Evolutionary conservation across 192 early-diverging fungal species (phyloP), one percentile per base, ranked within the genome.

Genomic region (Funneliformis geosporum): DNA sequence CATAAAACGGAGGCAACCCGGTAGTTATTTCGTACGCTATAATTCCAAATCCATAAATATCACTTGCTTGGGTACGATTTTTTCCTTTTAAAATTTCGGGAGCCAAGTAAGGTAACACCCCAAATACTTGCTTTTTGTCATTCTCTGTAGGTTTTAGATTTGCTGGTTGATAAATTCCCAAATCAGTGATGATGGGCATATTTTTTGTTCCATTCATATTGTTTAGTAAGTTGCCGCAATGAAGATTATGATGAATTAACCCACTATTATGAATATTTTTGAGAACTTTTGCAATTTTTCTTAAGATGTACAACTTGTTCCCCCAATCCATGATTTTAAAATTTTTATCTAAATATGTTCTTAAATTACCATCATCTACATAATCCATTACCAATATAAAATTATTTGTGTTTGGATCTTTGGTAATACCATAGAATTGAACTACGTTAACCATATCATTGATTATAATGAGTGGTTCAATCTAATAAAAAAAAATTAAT

Each of bases 381-480:
- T 82, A 80, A 23, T 85, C 79, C 84, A 85, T 85, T 10, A 85
- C 82, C 81, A 85, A 80, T 76, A 85, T 82, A n/a, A 80, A 43
- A 33, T 85, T 79, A 14, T 82, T 79, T 0, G 81, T 82, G 11
- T 76, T 80, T 70, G 82, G 81, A 38, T 79, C 78, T 16, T 80
- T 79, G 33, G 84, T 85, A 25, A 85, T 46, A 6, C 84, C 84
- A 66, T 85, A 82, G 43, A 82, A 27, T 14, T 7, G 25, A 65
- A 65, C 43, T 44, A 28, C 62, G 8, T 11, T 33, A 33, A 33
- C 33, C 33, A 33, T 28, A 33, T 33, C 33, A 33, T 65, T 28
- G 8, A 65, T 28, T 28, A 8, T 28, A 11, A 65, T 28, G 33
- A 1, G 12, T 65, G 25, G 12, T 65, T 65, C 9, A 28, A 65